phyloP scores from a whole-genome alignment of 2,329 filamentous ascomycete species.

The Coniosporium tulheliwenetii region DNA sequence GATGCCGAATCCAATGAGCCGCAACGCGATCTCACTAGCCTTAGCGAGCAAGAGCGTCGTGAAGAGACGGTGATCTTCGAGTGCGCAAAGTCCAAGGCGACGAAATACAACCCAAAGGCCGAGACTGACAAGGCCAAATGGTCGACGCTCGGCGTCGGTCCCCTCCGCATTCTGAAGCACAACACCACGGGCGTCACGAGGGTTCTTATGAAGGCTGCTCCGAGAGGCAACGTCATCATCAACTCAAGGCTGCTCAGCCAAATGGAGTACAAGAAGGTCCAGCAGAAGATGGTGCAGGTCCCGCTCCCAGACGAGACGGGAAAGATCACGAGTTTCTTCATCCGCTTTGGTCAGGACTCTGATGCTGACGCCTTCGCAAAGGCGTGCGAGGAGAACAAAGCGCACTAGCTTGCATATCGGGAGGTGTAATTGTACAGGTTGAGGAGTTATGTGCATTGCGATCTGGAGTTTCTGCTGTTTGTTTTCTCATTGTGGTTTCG shows the following conservation, averaged over 20 bases:
- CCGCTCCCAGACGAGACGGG: constrained; percentile 16
- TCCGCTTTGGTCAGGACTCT: background rate
- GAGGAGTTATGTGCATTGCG: no score
- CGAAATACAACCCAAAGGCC: constrained; percentile 40
- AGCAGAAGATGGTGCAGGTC: constrained; percentile 33
- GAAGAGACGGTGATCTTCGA: constrained; percentile 58
- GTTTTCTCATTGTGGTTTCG: no score
- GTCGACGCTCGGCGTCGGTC: constrained; percentile 55
- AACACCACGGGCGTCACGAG: constrained; percentile 52
- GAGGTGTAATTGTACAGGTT: no score
- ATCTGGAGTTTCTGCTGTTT: no score
- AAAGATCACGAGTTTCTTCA: background rate
- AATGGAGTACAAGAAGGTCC: constrained; percentile 42
- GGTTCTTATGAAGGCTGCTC: constrained; percentile 58
- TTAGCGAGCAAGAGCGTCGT: constrained; percentile 43
- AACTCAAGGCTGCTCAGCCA: constrained; percentile 51
- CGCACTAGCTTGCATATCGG: background rate
- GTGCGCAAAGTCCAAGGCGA: constrained; percentile 48
- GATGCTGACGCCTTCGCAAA: background rate
- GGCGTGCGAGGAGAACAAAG: background rate
- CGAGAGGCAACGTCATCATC: constrained; percentile 55
- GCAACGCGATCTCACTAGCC: constrained; percentile 55
- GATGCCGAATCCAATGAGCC: constrained; percentile 20
- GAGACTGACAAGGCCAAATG: constrained; percentile 43
- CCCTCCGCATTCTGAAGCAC: constrained; percentile 57